These are phyloP conservation scores for Crassisporium funariophilum DNA, from an alignment of 768 basidiomycete species.

Conservation along the genomic window DNA sequence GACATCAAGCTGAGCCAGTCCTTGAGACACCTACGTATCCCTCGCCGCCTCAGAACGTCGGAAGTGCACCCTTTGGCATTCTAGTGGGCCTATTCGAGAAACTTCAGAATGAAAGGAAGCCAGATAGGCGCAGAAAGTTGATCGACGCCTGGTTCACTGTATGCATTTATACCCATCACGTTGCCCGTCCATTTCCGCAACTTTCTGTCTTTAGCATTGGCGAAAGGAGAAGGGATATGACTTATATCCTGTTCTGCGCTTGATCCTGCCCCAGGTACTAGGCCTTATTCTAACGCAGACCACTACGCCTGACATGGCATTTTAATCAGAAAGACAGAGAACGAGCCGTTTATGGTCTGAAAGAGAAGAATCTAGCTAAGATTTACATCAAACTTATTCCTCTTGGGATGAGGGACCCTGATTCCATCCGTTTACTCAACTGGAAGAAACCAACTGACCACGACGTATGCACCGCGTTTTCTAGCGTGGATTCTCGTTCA, in stretches of 20 bases:
- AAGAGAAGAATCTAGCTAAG: conserved; percentile 94
- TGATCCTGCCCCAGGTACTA: conserved; percentile 85
- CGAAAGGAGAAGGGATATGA: conserved; percentile 83
- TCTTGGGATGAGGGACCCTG: conserved; percentile 75
- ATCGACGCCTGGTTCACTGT: conserved; percentile 84
- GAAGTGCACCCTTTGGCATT: conserved; percentile 69
- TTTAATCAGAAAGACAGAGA: conserved; percentile 84
- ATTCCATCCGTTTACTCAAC: conserved; percentile 79
- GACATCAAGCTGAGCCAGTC: conserved; percentile 19
- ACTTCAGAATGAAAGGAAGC: conserved; percentile 70
- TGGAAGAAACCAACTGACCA: conserved; percentile 86
- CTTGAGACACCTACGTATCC: conserved; percentile 43
- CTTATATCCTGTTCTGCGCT: conserved; percentile 85
- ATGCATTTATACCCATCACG: conserved; percentile 31
- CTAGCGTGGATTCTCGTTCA: background rate
- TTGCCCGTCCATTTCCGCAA: conserved; percentile 5
- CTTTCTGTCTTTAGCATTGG: conserved; percentile 64
- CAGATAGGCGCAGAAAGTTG: conserved; percentile 69
- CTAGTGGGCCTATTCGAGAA: conserved; percentile 75
- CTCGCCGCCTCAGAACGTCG: conserved; percentile 63
- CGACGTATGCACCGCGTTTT: conserved; percentile 44
- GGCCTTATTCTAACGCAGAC: background rate
- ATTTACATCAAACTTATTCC: conserved; percentile 90
- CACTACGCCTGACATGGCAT: background rate
- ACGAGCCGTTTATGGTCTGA: conserved; percentile 89